Percentiles rank a stretch among this genome's conserved stretches.
Evolutionary conservation across 352 stramenopile genomes (phyloP).

Genomic region (Aphanomyces invadans): DNA sequence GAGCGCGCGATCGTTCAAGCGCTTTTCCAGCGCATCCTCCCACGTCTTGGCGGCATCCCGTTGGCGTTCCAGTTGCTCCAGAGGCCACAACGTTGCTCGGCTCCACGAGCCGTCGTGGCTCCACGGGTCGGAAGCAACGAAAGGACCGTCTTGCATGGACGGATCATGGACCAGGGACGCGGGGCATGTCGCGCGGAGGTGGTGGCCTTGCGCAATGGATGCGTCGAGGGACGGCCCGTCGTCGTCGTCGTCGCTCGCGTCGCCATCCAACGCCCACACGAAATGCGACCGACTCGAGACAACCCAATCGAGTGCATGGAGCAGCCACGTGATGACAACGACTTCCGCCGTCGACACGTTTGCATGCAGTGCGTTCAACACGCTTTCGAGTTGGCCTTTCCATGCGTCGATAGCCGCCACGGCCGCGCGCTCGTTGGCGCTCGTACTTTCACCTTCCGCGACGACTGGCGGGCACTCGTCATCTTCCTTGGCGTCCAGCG

Average conservation of each 20-base stretch:
- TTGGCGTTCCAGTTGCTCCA: conserved; percentile 57
- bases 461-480: neutral
- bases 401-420: too few species aligned
- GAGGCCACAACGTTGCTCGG: conserved; percentile 49
- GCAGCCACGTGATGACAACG: neutral
- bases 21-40: conserved; percentile 17
- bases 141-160: too few species aligned
- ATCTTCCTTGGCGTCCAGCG: conserved; percentile 5
- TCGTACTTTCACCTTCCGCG: neutral
- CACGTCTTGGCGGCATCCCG: conserved; percentile 60
- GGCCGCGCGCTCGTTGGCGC: too few species aligned
- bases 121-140: too few species aligned
- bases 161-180: neutral
- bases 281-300: conserved; percentile 41
- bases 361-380: neutral
- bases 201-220: conserved; percentile 45
- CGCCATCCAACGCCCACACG: too few species aligned
- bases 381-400: neutral
- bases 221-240: conserved; percentile 54
- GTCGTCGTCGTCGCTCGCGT: conserved; percentile 51
- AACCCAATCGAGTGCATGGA: conserved; percentile 34
- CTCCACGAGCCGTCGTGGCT: too few species aligned
- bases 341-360: neutral
- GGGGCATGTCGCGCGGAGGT: conserved; percentile 26
- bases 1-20: neutral